phyloP scores from a whole-genome alignment of 495 filamentous ascomycete species.

The Collariella sp. region DNA sequence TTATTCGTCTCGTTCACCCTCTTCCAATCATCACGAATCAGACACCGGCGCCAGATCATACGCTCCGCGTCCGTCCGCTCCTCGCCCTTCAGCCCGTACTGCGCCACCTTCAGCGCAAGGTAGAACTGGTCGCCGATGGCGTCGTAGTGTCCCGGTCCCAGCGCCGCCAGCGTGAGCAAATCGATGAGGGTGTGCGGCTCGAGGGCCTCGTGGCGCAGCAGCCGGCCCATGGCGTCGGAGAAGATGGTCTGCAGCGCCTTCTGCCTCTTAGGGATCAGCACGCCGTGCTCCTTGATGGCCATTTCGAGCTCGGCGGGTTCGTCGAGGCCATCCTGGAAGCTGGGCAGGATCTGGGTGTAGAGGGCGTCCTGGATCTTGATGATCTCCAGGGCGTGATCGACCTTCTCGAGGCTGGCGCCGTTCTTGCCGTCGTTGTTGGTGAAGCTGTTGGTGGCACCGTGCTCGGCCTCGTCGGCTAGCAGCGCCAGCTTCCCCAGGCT shows the following conservation, averaged over 20 bases:
- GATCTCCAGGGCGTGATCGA: slow-evolving; percentile 55
- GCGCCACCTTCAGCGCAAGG: slow-evolving; percentile 60
- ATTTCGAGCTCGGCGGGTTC: slow-evolving; percentile 65
- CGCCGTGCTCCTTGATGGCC: slow-evolving; percentile 58
- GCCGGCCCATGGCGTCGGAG: slow-evolving; percentile 50
- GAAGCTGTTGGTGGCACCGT: slow-evolving; percentile 28
- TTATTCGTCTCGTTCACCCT: slow-evolving; percentile 47
- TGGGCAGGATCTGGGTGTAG: slow-evolving; percentile 45
- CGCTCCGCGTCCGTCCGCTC: slow-evolving; percentile 51
- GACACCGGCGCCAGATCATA: slow-evolving; percentile 77
- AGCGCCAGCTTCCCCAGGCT: slow-evolving; percentile 75
- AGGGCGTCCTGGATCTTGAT: slow-evolving; percentile 68
- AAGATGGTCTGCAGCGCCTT: slow-evolving; percentile 59
- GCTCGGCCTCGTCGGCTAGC: slow-evolving; percentile 48
- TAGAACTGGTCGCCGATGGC: slow-evolving; percentile 52
- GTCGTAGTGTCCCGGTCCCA: slow-evolving; percentile 31
- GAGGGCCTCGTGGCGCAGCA: slow-evolving; percentile 61
- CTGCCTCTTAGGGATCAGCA: slow-evolving; percentile 45
- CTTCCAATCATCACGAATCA: slow-evolving; percentile 70
- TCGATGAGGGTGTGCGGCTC: slow-evolving; percentile 64
- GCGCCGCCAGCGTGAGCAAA: slow-evolving; percentile 64
- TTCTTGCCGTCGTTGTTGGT: slow-evolving; percentile 23
- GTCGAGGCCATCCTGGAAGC: slow-evolving; percentile 62
- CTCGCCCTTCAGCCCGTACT: slow-evolving; percentile 43
- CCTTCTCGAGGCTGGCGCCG: slow-evolving; percentile 32